Evolutionary conservation across 1,284 basidiomycete genomes (phyloP).

Genomic region (Cryptococcus sp.): DNA sequence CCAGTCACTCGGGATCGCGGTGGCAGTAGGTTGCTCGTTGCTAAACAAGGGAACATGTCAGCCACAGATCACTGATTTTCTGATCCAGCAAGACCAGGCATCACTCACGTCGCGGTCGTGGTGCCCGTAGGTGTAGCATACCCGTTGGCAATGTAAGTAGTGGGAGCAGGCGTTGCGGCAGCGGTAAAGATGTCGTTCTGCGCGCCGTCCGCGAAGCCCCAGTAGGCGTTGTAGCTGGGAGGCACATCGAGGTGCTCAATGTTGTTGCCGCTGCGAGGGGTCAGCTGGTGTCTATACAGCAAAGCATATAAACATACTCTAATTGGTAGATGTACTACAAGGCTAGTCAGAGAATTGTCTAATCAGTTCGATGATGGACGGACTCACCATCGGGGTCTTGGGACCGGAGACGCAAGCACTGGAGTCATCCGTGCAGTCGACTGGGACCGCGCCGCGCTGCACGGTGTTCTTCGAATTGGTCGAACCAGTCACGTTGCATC

Average conservation of each 20-base stretch:
- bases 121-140: conserved; percentile 7
- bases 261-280: conserved; percentile 53
- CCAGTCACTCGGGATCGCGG: conserved; percentile 10
- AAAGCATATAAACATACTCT: conserved; percentile 12
- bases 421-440: conserved; percentile 37
- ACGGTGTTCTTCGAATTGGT: conserved; percentile 57
- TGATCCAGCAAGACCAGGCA: no score
- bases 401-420: conserved; percentile 40
- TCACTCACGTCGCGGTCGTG: neutral
- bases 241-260: conserved; percentile 56
- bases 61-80: no score
- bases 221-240: conserved; percentile 31
- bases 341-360: conserved; percentile 56
- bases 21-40: conserved; percentile 16
- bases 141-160: conserved; percentile 8
- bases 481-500: conserved; percentile 64
- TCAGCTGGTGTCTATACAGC: neutral
- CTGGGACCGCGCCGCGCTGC: conserved; percentile 52
- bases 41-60: neutral
- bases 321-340: conserved; percentile 30
- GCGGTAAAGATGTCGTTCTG: conserved; percentile 36
- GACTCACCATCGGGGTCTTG: conserved; percentile 38
- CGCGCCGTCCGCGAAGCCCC: conserved; percentile 36
- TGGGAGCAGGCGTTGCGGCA: conserved; percentile 21
- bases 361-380: conserved; percentile 62